Evolutionary conservation across 768 basidiomycete species (phyloP).

Genomic region (Agaricus blazei): DNA sequence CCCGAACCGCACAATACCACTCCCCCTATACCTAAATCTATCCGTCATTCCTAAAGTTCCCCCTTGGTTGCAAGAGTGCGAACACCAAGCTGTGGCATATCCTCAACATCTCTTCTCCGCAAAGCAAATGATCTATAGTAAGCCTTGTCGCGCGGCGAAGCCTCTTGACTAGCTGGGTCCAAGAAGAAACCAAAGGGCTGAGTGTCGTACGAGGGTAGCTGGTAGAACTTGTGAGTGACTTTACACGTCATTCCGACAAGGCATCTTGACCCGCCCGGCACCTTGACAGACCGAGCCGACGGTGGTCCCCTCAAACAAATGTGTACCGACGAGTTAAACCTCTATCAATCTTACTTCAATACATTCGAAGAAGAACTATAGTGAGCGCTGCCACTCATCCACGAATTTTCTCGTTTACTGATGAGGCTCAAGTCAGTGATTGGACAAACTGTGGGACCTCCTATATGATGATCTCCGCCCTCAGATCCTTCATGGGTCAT

Average conservation of each 20-base stretch:
- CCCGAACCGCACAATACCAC: constrained; percentile 74
- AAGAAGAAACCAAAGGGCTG: constrained; percentile 77
- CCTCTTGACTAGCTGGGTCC: constrained; percentile 67
- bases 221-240: constrained; percentile 70
- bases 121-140: constrained; percentile 82
- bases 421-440: constrained; percentile 56
- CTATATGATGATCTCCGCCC: constrained; percentile 95
- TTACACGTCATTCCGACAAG: background rate
- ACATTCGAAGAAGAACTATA: constrained; percentile 68
- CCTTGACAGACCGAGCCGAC: constrained; percentile 74
- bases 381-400: constrained; percentile 24
- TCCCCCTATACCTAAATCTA: constrained; percentile 87
- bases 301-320: constrained; percentile 91
- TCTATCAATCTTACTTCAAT: constrained; percentile 83
- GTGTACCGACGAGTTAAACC: constrained; percentile 83
- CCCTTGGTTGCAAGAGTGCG: constrained; percentile 81
- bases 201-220: constrained; percentile 78
- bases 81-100: constrained; percentile 66
- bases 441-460: constrained; percentile 89
- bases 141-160: constrained; percentile 74
- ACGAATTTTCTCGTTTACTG: background rate
- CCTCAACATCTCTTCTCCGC: constrained; percentile 82
- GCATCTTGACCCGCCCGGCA: background rate
- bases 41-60: constrained; percentile 66
- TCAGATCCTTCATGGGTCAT: constrained; percentile 88